These are phyloP conservation scores for Pelargonium australe DNA, from an alignment of 441 rosid genomes.

Conservation along the genomic window DNA sequence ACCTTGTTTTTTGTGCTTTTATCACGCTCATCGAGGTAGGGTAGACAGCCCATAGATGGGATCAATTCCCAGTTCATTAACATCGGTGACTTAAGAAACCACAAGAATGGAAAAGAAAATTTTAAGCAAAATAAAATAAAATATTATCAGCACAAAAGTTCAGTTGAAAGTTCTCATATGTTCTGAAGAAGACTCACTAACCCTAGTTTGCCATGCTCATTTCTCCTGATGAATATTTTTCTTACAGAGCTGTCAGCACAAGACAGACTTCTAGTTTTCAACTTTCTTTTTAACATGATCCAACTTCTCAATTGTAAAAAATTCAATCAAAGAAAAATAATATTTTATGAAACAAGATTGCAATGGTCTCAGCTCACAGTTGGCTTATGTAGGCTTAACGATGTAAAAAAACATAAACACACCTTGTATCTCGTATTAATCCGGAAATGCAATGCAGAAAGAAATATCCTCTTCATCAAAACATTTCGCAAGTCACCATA, in stretches of 20 bases:
- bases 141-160: not conserved
- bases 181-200: not conserved
- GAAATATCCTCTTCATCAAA: slow-evolving; percentile 96
- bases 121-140: not conserved
- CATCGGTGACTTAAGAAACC: not conserved
- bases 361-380: not conserved
- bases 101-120: not conserved
- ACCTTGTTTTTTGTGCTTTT: not conserved
- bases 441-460: slow-evolving; percentile 98
- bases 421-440: slow-evolving; percentile 98
- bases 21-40: not conserved
- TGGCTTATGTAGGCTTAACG: not conserved
- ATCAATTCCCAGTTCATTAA: not conserved
- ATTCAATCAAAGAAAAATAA: not conserved
- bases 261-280: not conserved
- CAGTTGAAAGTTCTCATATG: not conserved
- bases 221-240: not conserved
- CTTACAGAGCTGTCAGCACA: not conserved
- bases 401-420: slow-evolving; percentile 7
- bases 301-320: not conserved
- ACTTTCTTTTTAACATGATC: not conserved
- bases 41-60: not conserved
- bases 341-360: not conserved
- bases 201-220: not conserved
- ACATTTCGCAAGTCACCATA: slow-evolving; percentile 90